Evolutionary conservation across 2,329 filamentous ascomycete genomes (phyloP).

Genomic region (Calycina herbarum): DNA sequence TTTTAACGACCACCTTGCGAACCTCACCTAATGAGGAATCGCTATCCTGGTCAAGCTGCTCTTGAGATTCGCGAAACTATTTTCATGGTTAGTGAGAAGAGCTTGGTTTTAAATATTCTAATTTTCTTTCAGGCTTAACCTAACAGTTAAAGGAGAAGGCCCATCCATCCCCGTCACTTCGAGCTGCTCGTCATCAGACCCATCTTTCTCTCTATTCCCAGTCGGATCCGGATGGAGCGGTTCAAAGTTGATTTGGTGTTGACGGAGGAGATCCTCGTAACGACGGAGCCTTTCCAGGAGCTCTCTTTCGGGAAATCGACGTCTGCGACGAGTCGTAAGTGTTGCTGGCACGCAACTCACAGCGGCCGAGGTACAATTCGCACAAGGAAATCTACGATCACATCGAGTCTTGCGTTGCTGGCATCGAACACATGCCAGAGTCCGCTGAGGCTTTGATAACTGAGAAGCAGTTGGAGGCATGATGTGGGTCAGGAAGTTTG

Average conservation of each 20-base stretch:
- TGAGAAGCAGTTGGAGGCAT: not conserved
- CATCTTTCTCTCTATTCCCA: too few species aligned
- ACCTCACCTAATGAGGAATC: not conserved
- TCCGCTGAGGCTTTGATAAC: slow-evolving; percentile 4
- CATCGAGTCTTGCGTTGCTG: slow-evolving; percentile 7
- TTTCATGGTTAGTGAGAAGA: too few species aligned
- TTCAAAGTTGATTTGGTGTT: slow-evolving; percentile 34
- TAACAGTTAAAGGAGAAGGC: too few species aligned
- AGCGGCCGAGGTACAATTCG: slow-evolving; percentile 64
- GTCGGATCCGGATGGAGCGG: slow-evolving; percentile 10
- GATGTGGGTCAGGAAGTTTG: too few species aligned
- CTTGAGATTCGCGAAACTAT: not conserved
- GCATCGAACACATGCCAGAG: slow-evolving; percentile 1
- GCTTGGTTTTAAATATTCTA: too few species aligned
- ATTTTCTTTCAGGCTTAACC: not conserved
- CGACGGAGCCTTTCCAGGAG: slow-evolving; percentile 33
- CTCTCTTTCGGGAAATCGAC: slow-evolving; percentile 35
- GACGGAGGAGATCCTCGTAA: slow-evolving; percentile 35
- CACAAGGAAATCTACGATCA: slow-evolving; percentile 23
- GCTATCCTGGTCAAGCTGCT: not conserved
- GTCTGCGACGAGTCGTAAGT: slow-evolving; percentile 59
- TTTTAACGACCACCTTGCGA: not conserved
- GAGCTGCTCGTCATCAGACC: too few species aligned
- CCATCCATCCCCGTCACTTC: slow-evolving; percentile 12
- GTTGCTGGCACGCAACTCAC: slow-evolving; percentile 62